Conservation (phyloP, 768 basidiomycete genomes). For the Leucosporidium scottii region DNA sequence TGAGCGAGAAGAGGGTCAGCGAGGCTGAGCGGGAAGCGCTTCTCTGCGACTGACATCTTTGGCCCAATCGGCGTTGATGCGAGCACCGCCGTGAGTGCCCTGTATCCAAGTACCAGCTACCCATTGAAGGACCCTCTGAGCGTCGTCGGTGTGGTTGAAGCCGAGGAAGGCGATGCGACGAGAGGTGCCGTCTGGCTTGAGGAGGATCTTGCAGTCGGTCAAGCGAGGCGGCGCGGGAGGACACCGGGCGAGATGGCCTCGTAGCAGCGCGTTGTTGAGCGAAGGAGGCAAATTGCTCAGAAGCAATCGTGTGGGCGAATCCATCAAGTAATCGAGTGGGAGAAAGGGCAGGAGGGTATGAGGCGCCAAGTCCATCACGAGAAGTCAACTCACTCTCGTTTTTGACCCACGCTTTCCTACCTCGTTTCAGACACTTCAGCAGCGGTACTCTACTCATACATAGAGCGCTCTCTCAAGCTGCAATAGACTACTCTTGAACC, state of each 20-base stretch:
- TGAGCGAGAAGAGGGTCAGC: too few species aligned
- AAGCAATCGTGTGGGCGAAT: slow-evolving; percentile 14
- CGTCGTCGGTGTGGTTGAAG: slow-evolving; percentile 72
- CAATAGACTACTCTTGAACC: too few species aligned
- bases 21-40: too few species aligned
- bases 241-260: slow-evolving; percentile 11
- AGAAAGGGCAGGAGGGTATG: too few species aligned
- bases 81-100: slow-evolving; percentile 52
- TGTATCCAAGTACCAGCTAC: slow-evolving; percentile 71
- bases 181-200: slow-evolving; percentile 64
- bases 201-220: slow-evolving; percentile 79
- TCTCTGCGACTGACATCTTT: slow-evolving; percentile 60
- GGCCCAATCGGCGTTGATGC: slow-evolving; percentile 66
- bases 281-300: slow-evolving; percentile 22
- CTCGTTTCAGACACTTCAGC: too few species aligned
- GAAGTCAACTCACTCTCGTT: too few species aligned
- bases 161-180: slow-evolving; percentile 89
- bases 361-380: too few species aligned
- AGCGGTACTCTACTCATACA: too few species aligned
- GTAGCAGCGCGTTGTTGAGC: slow-evolving; percentile 8
- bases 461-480: too few species aligned
- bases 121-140: slow-evolving; percentile 66
- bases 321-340: not conserved
- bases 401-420: too few species aligned
- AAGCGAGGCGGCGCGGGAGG: slow-evolving; percentile 39